Conservation (phyloP, 2,329 filamentous ascomycete species). For the Fusarium sp. region DNA sequence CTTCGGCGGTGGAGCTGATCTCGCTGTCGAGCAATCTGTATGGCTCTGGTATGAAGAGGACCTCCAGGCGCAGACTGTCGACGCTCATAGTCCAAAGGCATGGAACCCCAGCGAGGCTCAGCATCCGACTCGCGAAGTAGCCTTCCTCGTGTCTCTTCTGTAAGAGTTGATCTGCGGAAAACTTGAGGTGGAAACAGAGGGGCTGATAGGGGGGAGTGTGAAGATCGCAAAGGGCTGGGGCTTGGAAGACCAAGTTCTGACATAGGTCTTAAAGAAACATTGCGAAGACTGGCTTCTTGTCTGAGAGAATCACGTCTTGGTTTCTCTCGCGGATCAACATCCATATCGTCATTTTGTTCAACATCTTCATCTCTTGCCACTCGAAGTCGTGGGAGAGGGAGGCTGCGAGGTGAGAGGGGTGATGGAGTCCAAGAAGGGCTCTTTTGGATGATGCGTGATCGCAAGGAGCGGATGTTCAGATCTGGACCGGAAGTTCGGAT, state of each 20-base stretch:
- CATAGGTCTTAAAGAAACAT: conserved; percentile 30
- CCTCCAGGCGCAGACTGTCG: conserved; percentile 38
- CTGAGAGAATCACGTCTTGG: conserved; percentile 15
- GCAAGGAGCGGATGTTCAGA: conserved; percentile 19
- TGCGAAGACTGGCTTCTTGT: conserved; percentile 19
- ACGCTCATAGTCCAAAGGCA: conserved; percentile 18
- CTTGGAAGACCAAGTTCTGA: conserved; percentile 23
- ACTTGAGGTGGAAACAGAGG: conserved; percentile 23
- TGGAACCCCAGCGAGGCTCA: neutral
- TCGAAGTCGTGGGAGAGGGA: conserved; percentile 30
- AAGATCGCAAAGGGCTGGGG: conserved; percentile 11
- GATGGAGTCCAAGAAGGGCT: conserved; percentile 40
- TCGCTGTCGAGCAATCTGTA: conserved; percentile 43
- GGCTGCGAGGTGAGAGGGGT: conserved; percentile 36
- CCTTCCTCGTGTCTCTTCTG: conserved; percentile 37
- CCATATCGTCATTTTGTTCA: conserved; percentile 33
- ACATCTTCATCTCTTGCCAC: conserved; percentile 33
- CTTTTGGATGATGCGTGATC: conserved; percentile 31
- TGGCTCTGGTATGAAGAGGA: conserved; percentile 26
- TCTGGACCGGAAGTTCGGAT: conserved; percentile 38
- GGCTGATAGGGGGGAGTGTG: conserved; percentile 37
- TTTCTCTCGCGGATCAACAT: conserved; percentile 25
- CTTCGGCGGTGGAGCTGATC: conserved; percentile 40
- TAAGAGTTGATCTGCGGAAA: conserved; percentile 27
- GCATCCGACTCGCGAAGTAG: conserved; percentile 20